phyloP scores from a whole-genome alignment of 768 basidiomycete species.

The Amanita rubescens region DNA sequence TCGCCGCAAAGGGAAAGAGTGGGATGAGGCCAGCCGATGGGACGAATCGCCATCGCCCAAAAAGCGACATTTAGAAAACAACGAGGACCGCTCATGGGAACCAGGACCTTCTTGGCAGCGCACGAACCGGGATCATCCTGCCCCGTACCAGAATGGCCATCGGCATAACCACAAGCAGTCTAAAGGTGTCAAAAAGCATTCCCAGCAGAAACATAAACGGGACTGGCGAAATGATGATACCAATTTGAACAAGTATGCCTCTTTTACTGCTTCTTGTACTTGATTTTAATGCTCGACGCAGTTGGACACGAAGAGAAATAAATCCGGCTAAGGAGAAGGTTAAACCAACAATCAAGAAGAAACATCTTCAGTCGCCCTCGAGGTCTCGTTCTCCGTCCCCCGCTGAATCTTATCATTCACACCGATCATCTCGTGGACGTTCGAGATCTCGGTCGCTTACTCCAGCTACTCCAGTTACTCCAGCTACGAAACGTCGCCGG shows the following conservation, averaged over 20 bases:
- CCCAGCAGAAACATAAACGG: conserved; percentile 32
- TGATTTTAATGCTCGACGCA: conserved; percentile 19
- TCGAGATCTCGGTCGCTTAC: conserved; percentile 57
- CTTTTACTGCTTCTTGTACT: background rate
- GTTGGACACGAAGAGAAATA: conserved; percentile 62
- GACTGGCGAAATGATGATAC: conserved; percentile 56
- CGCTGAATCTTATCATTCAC: conserved; percentile 58
- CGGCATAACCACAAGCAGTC: conserved; percentile 24
- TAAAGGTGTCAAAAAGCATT: conserved; percentile 27
- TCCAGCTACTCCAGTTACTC: conserved; percentile 43
- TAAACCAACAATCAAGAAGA: conserved; percentile 32
- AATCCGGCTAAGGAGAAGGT: conserved; percentile 32
- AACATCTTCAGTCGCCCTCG: conserved; percentile 42
- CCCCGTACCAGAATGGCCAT: conserved; percentile 30
- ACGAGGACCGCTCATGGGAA: conserved; percentile 62
- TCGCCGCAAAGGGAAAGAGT: conserved; percentile 39
- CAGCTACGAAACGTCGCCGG: conserved; percentile 47
- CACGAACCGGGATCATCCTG: conserved; percentile 33
- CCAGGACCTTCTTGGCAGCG: conserved; percentile 64
- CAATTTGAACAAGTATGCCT: conserved; percentile 66
- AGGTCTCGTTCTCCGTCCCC: conserved; percentile 59
- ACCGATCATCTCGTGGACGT: conserved; percentile 54
- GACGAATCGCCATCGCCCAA: conserved; percentile 22
- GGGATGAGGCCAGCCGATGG: conserved; percentile 20
- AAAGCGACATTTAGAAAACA: conserved; percentile 18